Evolutionary conservation across 2,329 filamentous ascomycete genomes (phyloP).

Genomic region (Graphium sp.): DNA sequence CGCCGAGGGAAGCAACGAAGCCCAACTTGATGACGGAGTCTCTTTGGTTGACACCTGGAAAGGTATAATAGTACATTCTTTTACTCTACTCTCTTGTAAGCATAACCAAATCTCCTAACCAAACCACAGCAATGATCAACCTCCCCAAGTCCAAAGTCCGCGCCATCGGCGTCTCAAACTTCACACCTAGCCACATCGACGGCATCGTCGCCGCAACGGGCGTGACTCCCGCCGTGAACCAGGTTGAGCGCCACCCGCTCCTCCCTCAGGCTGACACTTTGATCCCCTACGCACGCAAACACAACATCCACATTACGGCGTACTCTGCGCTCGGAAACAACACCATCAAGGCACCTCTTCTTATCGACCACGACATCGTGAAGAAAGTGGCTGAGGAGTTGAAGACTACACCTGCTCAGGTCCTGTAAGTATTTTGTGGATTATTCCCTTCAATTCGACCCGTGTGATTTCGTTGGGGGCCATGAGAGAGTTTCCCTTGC

Average conservation of each 20-base stretch:
- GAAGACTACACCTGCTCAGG: conserved; percentile 23
- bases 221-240: conserved; percentile 45
- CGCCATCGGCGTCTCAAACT: conserved; percentile 61
- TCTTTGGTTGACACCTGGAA: conserved; percentile 26
- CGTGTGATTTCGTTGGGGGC: no score
- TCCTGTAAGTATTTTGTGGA: conserved; percentile 14
- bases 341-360: conserved; percentile 24
- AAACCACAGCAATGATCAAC: conserved; percentile 25
- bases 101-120: not conserved
- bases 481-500: not conserved
- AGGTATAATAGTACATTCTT: conserved; percentile 10
- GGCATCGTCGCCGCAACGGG: conserved; percentile 38
- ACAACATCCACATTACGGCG: conserved; percentile 49
- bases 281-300: conserved; percentile 40
- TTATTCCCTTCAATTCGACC: no score
- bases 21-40: conserved; percentile 24
- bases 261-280: conserved; percentile 39
- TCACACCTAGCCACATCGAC: conserved; percentile 42
- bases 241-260: conserved; percentile 52
- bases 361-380: conserved; percentile 39
- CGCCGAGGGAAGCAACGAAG: conserved; percentile 14
- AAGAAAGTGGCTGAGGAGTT: conserved; percentile 35
- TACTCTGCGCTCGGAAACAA: conserved; percentile 42
- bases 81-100: no score
- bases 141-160: conserved; percentile 43